phyloP scores from a whole-genome alignment of 306 rosid species.

The Vachellia collinsii region DNA sequence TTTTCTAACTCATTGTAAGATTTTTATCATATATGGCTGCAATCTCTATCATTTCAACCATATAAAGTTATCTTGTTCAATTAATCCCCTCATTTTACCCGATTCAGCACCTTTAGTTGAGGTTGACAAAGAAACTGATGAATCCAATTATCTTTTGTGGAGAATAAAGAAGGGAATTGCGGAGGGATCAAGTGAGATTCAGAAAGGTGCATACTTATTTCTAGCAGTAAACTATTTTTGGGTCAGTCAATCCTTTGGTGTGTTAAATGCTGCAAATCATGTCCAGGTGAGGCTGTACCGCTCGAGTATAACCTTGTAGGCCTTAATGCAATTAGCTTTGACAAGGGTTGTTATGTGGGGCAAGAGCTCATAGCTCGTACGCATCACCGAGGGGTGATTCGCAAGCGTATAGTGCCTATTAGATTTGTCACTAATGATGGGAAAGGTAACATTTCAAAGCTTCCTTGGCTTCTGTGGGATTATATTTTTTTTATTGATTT shows the following conservation, averaged over 20 bases:
- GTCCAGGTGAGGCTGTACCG: constrained; percentile 84
- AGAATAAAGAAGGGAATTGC: constrained; percentile 84
- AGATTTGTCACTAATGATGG: constrained; percentile 63
- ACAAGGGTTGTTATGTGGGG: constrained; percentile 95
- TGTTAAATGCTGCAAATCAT: constrained; percentile 30
- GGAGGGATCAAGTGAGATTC: constrained; percentile 90
- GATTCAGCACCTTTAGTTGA: constrained; percentile 84
- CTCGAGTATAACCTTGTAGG: constrained; percentile 91
- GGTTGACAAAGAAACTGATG: constrained; percentile 80
- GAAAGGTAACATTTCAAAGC: constrained; percentile 55
- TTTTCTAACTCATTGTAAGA: constrained; percentile 35
- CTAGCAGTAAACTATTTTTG: not conserved
- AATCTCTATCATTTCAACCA: constrained; percentile 12
- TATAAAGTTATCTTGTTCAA: constrained; percentile 2
- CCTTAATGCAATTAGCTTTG: constrained; percentile 90
- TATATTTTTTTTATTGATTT: not conserved
- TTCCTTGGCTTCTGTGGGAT: constrained; percentile 3
- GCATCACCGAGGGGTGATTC: constrained; percentile 85
- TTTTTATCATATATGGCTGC: constrained; percentile 28
- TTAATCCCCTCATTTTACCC: not conserved
- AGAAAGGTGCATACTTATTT: constrained; percentile 62
- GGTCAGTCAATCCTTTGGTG: not conserved
- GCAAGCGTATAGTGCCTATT: constrained; percentile 78
- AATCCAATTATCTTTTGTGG: constrained; percentile 73
- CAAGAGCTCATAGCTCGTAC: constrained; percentile 95